Conservation (phyloP, 257 asterid species). For the Schizonepeta tenuifolia region DNA sequence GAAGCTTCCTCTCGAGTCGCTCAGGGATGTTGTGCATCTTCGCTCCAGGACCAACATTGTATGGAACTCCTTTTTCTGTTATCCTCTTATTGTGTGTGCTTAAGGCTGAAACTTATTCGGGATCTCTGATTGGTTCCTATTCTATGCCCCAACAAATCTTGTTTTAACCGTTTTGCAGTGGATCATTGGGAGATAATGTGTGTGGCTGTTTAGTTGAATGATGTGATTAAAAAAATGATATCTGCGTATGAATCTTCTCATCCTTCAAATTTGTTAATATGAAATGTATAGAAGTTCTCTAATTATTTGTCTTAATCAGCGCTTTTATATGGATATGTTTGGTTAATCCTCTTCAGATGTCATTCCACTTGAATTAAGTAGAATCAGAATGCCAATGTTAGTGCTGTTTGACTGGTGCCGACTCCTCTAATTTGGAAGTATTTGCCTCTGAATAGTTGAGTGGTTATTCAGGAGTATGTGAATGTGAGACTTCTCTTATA, state of each 20-base stretch:
- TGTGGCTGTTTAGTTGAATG: background rate
- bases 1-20: conserved; percentile 69
- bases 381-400: background rate
- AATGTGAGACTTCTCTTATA: background rate
- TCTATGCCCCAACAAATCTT: background rate
- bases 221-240: background rate
- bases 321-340: background rate
- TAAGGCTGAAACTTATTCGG: background rate
- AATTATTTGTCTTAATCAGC: background rate
- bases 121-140: background rate
- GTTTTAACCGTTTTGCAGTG: background rate
- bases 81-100: background rate
- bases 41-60: conserved; percentile 93
- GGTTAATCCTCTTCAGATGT: background rate
- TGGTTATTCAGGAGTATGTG: background rate
- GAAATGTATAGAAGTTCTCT: background rate
- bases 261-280: background rate
- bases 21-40: conserved; percentile 82
- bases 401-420: background rate
- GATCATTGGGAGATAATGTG: background rate
- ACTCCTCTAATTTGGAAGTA: background rate
- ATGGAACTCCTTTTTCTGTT: conserved; percentile 13
- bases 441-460: too few species aligned
- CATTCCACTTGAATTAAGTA: background rate
- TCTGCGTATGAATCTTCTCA: background rate